Percentiles rank a stretch among this genome's conserved stretches.
These are phyloP conservation scores for Balamuthia mandrillaris DNA, from an alignment of 208 protist genomes.

Conservation along the genomic window DNA sequence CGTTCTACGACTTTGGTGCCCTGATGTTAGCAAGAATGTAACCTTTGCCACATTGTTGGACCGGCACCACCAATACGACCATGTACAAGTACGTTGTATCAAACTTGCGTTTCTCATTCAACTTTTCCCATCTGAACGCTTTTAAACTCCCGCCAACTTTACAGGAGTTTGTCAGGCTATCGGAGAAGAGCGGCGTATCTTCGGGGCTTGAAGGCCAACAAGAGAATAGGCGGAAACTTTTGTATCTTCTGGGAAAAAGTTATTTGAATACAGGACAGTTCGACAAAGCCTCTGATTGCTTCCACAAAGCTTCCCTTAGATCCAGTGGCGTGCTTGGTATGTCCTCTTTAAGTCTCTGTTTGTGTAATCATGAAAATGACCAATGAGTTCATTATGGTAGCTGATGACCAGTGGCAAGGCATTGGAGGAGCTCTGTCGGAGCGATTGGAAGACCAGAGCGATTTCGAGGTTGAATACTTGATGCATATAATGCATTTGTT, in stretches of 20 bases:
- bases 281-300: constrained; percentile 19
- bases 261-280: neutral
- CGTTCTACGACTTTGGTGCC: too few relatives aligned
- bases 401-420: neutral
- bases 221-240: too few relatives aligned
- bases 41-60: too few relatives aligned
- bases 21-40: too few relatives aligned
- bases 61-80: too few relatives aligned
- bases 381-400: neutral
- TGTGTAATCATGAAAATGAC: neutral
- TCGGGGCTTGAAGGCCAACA: too few relatives aligned
- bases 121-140: neutral
- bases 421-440: constrained; percentile 6
- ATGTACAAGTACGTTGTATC: too few relatives aligned
- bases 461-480: constrained; percentile 8
- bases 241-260: neutral
- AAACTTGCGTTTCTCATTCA: neutral
- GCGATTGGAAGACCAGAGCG: too few relatives aligned
- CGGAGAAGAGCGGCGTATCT: constrained; percentile 13
- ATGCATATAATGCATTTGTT: constrained; percentile 28
- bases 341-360: too few relatives aligned
- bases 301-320: constrained; percentile 1
- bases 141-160: neutral
- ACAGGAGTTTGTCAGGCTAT: neutral
- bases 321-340: too few relatives aligned